Percentiles rank a stretch among this genome's conserved stretches.
Conservation (phyloP, 345 rosid species). For the Melastoma malabathricum region DNA sequence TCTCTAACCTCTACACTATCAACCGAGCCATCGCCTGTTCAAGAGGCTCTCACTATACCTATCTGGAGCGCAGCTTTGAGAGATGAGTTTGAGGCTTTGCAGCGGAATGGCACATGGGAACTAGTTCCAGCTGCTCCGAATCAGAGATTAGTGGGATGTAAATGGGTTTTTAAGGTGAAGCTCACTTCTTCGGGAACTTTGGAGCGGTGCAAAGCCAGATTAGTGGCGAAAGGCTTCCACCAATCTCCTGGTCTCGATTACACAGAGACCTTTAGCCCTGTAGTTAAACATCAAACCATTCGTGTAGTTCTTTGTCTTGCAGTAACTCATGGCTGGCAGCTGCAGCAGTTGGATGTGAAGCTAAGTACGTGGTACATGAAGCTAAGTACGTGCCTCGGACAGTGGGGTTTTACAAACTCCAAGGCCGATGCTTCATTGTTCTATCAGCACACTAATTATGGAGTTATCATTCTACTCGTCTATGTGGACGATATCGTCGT, state of each 20-base stretch:
- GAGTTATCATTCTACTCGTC: not conserved
- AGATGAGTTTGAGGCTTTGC: too few species aligned
- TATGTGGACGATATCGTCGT: conserved; percentile 5
- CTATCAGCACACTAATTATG: not conserved
- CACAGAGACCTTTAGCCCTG: not conserved
- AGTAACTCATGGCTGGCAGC: not conserved
- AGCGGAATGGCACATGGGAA: not conserved
- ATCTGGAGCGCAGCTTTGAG: not conserved
- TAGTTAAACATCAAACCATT: not conserved
- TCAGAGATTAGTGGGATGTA: not conserved
- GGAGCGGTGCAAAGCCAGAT: not conserved
- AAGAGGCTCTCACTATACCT: not conserved
- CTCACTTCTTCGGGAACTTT: not conserved
- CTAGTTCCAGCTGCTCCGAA: not conserved
- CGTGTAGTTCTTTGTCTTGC: not conserved
- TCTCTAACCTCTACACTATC: too few species aligned
- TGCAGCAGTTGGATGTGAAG: not conserved
- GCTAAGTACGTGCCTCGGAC: not conserved
- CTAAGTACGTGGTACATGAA: conserved; percentile 1
- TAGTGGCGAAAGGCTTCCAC: conserved; percentile 1
- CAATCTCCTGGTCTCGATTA: not conserved
- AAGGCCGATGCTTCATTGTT: conserved; percentile 1
- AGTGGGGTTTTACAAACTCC: not conserved
- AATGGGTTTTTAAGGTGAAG: not conserved
- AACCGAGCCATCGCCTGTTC: not conserved